Conservation (phyloP, 148 eudicot genomes). For the Limonium bicolor region DNA sequence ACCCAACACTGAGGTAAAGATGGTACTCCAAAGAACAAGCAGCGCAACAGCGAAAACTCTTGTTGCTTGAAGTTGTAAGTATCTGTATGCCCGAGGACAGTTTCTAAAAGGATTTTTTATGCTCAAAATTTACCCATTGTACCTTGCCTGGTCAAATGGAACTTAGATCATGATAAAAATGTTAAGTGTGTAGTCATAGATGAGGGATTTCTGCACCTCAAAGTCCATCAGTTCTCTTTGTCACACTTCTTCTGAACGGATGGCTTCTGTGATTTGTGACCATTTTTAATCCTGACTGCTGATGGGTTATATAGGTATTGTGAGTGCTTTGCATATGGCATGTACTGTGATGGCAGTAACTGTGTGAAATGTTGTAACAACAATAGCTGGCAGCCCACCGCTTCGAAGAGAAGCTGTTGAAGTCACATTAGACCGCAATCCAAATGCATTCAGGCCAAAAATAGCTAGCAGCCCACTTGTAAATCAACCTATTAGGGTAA, state of each 20-base stretch:
- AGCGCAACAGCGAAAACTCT: conserved; percentile 96
- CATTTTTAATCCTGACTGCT: no score
- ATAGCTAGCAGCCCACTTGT: conserved; percentile 96
- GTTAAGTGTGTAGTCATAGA: no score
- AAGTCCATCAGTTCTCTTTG: no score
- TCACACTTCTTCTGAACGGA: no score
- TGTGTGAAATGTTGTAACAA: conserved; percentile 89
- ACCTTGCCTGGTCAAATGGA: no score
- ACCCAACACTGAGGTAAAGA: conserved; percentile 57
- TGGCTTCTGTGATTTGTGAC: no score
- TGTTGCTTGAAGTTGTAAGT: conserved; percentile 93
- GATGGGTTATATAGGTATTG: conserved; percentile 55
- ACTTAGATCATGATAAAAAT: no score
- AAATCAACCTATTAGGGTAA: conserved; percentile 46
- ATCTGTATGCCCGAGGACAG: no score
- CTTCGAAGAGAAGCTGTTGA: conserved; percentile 94
- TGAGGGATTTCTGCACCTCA: no score
- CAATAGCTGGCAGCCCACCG: conserved; percentile 80
- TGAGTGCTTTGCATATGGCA: conserved; percentile 98
- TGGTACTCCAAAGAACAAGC: conserved; percentile 90
- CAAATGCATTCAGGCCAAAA: conserved; percentile 97
- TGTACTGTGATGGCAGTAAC: conserved; percentile 98
- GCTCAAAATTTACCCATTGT: no score
- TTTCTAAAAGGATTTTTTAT: no score
- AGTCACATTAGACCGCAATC: conserved; percentile 91